Conservation (phyloP, 805 yeast species). For the Blastobotrys muscicola region DNA sequence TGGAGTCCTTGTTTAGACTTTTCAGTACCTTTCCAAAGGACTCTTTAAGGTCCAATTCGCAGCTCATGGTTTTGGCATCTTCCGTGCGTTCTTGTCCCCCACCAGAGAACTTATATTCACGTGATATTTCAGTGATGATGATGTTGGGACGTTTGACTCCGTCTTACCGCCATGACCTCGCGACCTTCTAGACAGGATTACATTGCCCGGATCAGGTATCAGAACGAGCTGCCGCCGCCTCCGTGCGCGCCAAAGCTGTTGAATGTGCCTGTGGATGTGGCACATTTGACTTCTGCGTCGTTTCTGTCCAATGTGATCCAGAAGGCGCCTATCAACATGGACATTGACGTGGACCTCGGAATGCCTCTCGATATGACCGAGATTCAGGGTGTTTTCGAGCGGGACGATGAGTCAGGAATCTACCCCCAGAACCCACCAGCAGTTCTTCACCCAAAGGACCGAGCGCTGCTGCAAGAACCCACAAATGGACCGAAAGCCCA, state of each 20-base stretch:
- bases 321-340: constrained; percentile 58
- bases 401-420: constrained; percentile 40
- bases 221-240: constrained; percentile 87
- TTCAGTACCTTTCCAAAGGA: constrained; percentile 20
- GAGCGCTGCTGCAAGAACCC: constrained; percentile 72
- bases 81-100: neutral
- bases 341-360: constrained; percentile 46
- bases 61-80: neutral
- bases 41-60: neutral
- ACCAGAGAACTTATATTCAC: neutral
- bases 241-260: constrained; percentile 82
- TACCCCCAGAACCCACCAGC: constrained; percentile 32
- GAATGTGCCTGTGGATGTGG: constrained; percentile 39
- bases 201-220: constrained; percentile 68
- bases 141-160: neutral
- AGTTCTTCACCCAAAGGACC: constrained; percentile 68
- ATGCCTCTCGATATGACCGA: constrained; percentile 65
- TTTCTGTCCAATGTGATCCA: constrained; percentile 63
- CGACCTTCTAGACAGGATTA: constrained; percentile 30
- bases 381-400: constrained; percentile 59
- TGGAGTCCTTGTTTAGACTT: constrained; percentile 40
- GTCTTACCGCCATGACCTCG: neutral
- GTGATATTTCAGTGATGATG: neutral
- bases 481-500: constrained; percentile 29
- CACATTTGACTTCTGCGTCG: constrained; percentile 40